Evolutionary conservation across 371 early-diverging fungal species (phyloP).

Genomic region (Saksenaea vasiformis): DNA sequence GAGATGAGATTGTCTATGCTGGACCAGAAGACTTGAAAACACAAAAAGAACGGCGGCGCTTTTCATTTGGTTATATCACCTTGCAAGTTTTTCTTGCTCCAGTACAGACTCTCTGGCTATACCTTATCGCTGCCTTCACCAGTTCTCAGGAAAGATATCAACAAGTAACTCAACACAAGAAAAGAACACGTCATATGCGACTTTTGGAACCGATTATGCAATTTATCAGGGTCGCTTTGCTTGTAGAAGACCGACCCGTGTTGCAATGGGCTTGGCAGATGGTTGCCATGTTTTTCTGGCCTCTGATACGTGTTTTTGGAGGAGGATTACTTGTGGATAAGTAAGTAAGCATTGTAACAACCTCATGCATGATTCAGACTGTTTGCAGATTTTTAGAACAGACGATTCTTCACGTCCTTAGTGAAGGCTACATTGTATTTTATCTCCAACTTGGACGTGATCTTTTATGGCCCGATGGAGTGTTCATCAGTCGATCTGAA

Average conservation of each 20-base stretch:
- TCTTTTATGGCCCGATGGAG: slow-evolving; percentile 59
- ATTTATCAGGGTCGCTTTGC: slow-evolving; percentile 32
- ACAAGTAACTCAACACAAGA: slow-evolving; percentile 38
- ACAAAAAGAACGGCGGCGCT: slow-evolving; percentile 21
- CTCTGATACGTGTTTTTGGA: slow-evolving; percentile 45
- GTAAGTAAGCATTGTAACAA: slow-evolving; percentile 14
- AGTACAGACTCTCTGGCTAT: slow-evolving; percentile 33
- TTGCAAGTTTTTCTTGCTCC: slow-evolving; percentile 45
- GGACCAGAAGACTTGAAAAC: slow-evolving; percentile 21
- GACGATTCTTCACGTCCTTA: slow-evolving; percentile 57
- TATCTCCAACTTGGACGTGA: slow-evolving; percentile 58
- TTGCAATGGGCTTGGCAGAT: slow-evolving; percentile 49
- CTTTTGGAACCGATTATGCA: slow-evolving; percentile 42
- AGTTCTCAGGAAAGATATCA: slow-evolving; percentile 50
- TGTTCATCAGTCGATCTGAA: slow-evolving; percentile 40
- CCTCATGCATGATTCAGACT: neutral
- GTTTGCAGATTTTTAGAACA: slow-evolving; percentile 51
- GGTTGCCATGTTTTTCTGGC: slow-evolving; percentile 52
- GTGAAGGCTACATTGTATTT: slow-evolving; percentile 55
- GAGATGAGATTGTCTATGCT: slow-evolving; percentile 18
- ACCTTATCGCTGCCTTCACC: slow-evolving; percentile 34
- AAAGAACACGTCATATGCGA: slow-evolving; percentile 36
- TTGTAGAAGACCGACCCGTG: slow-evolving; percentile 38
- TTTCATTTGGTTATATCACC: slow-evolving; percentile 51
- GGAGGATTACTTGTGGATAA: slow-evolving; percentile 50